Evolutionary conservation across 2,329 filamentous ascomycete species (phyloP).

Genomic region (Aureobasidium subglaciale): DNA sequence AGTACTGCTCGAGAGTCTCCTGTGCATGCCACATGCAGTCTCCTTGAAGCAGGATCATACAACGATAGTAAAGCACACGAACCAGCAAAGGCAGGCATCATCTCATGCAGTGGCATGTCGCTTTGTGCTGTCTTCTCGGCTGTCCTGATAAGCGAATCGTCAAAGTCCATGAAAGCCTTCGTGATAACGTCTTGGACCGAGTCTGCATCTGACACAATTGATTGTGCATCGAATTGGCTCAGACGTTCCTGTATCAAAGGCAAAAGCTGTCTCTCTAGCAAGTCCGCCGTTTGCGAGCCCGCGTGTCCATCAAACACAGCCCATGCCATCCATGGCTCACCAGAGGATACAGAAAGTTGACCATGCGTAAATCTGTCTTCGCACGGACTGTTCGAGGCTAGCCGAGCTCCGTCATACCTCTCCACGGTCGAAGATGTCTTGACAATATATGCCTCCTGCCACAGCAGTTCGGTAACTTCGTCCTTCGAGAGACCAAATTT

Average conservation of each 20-base stretch:
- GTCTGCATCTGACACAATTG: constrained; percentile 23
- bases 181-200: constrained; percentile 32
- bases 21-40: constrained; percentile 56
- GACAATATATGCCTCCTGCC: background rate
- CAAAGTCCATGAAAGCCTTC: constrained; percentile 33
- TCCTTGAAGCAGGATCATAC: constrained; percentile 49
- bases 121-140: background rate
- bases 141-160: constrained; percentile 30
- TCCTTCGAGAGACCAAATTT: background rate
- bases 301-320: constrained; percentile 38
- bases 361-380: constrained; percentile 12
- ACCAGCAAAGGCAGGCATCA: constrained; percentile 40
- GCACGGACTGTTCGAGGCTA: constrained; percentile 12
- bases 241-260: constrained; percentile 21
- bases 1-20: constrained; percentile 63
- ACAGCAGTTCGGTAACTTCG: background rate
- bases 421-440: background rate
- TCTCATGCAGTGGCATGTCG: background rate
- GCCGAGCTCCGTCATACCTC: constrained; percentile 1
- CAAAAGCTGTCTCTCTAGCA: constrained; percentile 23
- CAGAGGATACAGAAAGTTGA: background rate
- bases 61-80: constrained; percentile 59
- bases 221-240: constrained; percentile 17
- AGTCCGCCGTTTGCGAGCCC: constrained; percentile 24
- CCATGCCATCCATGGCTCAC: constrained; percentile 28